Conservation (phyloP, 495 filamentous ascomycete genomes). For the Lindgomyces ingoldianus region DNA sequence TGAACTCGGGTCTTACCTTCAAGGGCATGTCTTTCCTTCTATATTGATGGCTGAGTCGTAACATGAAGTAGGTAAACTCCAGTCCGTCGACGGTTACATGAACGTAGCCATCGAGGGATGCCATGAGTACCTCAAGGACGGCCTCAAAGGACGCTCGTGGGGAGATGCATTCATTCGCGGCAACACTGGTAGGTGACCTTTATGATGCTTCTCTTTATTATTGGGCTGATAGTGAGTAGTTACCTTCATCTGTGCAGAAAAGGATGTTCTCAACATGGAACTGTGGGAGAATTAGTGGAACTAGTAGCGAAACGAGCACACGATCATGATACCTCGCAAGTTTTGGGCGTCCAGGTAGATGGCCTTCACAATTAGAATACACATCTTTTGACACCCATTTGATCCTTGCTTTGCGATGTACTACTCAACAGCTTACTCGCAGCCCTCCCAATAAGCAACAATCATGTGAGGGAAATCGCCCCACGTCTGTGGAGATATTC, state of each 20-base stretch:
- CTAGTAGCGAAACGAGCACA: no score
- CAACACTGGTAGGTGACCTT: constrained; percentile 74
- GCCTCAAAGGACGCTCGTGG: constrained; percentile 74
- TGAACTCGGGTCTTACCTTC: constrained; percentile 94
- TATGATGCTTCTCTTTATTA: background rate
- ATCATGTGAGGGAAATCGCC: no score
- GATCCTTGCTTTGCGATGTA: no score
- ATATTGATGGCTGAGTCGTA: background rate
- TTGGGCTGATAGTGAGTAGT: constrained; percentile 4
- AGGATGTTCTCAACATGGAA: background rate
- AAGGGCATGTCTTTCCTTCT: constrained; percentile 61
- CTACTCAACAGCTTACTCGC: no score
- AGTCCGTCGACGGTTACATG: constrained; percentile 98
- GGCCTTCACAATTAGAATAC: no score
- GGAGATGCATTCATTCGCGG: constrained; percentile 96
- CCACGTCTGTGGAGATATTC: no score
- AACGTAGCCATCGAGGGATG: constrained; percentile 97
- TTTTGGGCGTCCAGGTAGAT: no score
- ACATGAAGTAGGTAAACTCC: constrained; percentile 71
- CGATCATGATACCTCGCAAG: no score
- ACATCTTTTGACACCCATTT: no score
- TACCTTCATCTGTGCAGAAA: constrained; percentile 17
- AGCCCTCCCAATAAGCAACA: no score
- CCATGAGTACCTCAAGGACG: constrained; percentile 85
- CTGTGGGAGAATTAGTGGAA: background rate